Conservation (phyloP, 2,329 filamentous ascomycete species). For the Arthroderma sp. region DNA sequence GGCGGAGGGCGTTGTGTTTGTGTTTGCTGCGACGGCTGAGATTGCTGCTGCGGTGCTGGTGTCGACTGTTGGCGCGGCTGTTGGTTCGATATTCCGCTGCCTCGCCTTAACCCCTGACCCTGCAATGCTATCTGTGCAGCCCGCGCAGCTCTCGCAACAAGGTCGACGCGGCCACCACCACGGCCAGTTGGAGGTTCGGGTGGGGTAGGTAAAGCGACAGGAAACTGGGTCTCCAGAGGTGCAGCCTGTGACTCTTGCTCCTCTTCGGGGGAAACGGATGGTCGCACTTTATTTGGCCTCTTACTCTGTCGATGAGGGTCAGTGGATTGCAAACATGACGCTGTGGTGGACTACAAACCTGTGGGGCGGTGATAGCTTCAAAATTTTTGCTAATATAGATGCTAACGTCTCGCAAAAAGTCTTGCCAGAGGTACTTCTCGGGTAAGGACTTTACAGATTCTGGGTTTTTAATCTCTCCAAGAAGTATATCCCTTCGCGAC, state of each 20-base stretch:
- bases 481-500: constrained; percentile 43
- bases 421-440: constrained; percentile 50
- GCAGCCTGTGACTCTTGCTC: constrained; percentile 20
- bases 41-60: constrained; percentile 20
- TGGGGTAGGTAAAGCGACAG: constrained; percentile 24
- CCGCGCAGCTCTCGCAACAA: constrained; percentile 35
- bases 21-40: constrained; percentile 19
- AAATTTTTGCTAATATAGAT: constrained; percentile 46
- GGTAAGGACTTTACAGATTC: constrained; percentile 38
- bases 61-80: constrained; percentile 22
- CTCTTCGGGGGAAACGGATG: constrained; percentile 25
- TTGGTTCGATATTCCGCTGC: not conserved
- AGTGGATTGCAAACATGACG: not conserved
- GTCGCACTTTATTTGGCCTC: constrained; percentile 26
- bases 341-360: constrained; percentile 21
- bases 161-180: constrained; percentile 28
- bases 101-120: constrained; percentile 24
- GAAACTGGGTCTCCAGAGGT: constrained; percentile 30
- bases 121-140: constrained; percentile 36
- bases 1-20: constrained; percentile 17
- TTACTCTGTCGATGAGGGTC: constrained; percentile 18
- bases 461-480: constrained; percentile 40
- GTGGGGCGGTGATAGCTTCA: constrained; percentile 37
- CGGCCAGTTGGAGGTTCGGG: constrained; percentile 27
- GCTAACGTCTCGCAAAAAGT: constrained; percentile 47